These are phyloP conservation scores for Alternaria arborescens DNA, from an alignment of 2,329 filamentous ascomycete species.

Conservation along the genomic window DNA sequence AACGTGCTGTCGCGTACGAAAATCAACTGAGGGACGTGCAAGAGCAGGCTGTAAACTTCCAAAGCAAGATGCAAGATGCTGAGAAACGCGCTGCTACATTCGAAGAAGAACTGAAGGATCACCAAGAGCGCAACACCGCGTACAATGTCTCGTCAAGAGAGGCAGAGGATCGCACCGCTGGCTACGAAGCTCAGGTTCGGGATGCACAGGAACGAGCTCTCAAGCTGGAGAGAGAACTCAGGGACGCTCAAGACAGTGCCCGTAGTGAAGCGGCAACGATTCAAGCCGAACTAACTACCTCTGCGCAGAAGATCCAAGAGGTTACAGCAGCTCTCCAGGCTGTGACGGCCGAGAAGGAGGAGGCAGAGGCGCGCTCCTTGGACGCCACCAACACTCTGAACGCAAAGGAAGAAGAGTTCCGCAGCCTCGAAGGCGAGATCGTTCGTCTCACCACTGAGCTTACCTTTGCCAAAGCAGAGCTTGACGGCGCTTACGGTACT, in stretches of 20 bases:
- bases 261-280: conserved; percentile 46
- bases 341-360: conserved; percentile 43
- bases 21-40: conserved; percentile 46
- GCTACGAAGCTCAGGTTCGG: conserved; percentile 45
- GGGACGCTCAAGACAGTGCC: conserved; percentile 45
- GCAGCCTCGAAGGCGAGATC: conserved; percentile 66
- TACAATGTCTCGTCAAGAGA: conserved; percentile 34
- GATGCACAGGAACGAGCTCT: conserved; percentile 45
- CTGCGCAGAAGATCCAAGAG: conserved; percentile 44
- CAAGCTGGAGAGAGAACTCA: conserved; percentile 45
- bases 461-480: conserved; percentile 88
- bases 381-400: conserved; percentile 41
- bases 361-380: conserved; percentile 40
- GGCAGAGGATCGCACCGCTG: conserved; percentile 31
- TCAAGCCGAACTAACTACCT: conserved; percentile 48
- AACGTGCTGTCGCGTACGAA: conserved; percentile 44
- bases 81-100: conserved; percentile 40
- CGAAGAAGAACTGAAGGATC: conserved; percentile 40
- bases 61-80: conserved; percentile 38
- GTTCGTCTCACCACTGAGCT: conserved; percentile 77
- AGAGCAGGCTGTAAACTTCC: conserved; percentile 39
- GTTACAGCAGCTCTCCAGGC: conserved; percentile 34
- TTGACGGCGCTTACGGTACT: conserved; percentile 92
- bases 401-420: conserved; percentile 48
- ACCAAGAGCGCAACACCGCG: conserved; percentile 37